Percentiles rank a stretch among this genome's conserved stretches.
Conservation (phyloP, 129 eudicot genomes). For the Centella asiatica region DNA sequence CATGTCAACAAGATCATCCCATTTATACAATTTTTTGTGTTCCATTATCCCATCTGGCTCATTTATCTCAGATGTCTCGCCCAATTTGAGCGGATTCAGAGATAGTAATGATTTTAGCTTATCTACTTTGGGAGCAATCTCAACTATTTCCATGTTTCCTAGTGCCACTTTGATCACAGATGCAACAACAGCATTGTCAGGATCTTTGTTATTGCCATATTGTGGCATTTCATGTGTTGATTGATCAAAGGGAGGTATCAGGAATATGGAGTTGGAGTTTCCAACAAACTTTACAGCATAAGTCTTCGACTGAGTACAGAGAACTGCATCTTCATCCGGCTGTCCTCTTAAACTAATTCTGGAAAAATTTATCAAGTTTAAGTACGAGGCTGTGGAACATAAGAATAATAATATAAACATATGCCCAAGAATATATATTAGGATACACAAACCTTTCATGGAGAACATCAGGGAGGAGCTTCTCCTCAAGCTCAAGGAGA, state of each 20-base stretch:
- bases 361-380: background rate
- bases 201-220: slow-evolving; percentile 14
- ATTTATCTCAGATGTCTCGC: slow-evolving; percentile 42
- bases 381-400: background rate
- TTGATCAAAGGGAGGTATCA: slow-evolving; percentile 67
- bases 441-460: slow-evolving; percentile 43
- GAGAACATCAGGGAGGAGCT: slow-evolving; percentile 80
- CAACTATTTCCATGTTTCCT: slow-evolving; percentile 82
- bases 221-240: slow-evolving; percentile 16
- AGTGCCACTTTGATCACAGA: slow-evolving; percentile 70
- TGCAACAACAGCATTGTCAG: slow-evolving; percentile 25
- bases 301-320: slow-evolving; percentile 85
- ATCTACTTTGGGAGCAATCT: slow-evolving; percentile 81
- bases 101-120: slow-evolving; percentile 63
- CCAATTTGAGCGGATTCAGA: slow-evolving; percentile 52
- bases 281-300: slow-evolving; percentile 84
- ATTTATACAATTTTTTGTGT: slow-evolving; percentile 35
- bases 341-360: slow-evolving; percentile 86
- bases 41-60: slow-evolving; percentile 15
- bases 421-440: background rate
- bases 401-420: background rate
- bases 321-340: slow-evolving; percentile 84
- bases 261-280: slow-evolving; percentile 83
- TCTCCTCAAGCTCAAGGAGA: slow-evolving; percentile 90
- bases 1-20: slow-evolving; percentile 65